phyloP scores from a whole-genome alignment of 306 rosid genomes.

The Sophora flavescens region DNA sequence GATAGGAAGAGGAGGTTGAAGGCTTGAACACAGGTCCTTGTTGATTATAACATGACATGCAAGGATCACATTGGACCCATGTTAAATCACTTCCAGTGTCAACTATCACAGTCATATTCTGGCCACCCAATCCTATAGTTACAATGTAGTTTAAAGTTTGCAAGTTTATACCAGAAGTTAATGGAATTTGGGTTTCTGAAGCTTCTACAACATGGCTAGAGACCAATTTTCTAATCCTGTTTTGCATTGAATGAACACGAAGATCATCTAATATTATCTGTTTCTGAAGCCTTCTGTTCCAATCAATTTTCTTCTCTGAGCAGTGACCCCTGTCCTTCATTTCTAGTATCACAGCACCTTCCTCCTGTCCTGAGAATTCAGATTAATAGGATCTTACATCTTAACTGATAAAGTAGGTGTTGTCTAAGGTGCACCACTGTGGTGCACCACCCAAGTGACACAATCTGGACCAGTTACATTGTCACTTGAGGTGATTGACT shows the following conservation, averaged over 20 bases:
- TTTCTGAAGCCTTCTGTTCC: constrained; percentile 53
- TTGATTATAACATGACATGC: constrained; percentile 77
- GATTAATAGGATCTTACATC: constrained; percentile 27
- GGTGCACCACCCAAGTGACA: too few relatives aligned
- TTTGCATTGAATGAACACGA: constrained; percentile 62
- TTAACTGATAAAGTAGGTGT: constrained; percentile 24
- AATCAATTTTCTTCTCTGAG: constrained; percentile 54
- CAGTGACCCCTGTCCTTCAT: constrained; percentile 75
- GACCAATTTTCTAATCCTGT: constrained; percentile 43
- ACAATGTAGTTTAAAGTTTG: constrained; percentile 82
- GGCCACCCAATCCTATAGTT: constrained; percentile 63
- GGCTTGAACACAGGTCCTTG: constrained; percentile 78
- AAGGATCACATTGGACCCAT: constrained; percentile 90
- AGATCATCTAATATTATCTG: constrained; percentile 58
- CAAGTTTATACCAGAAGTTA: constrained; percentile 68
- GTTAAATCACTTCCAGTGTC: constrained; percentile 95
- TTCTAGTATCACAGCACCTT: constrained; percentile 73
- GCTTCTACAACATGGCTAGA: constrained; percentile 37
- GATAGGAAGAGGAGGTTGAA: constrained; percentile 65
- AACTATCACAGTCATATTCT: constrained; percentile 73
- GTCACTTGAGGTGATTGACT: too few relatives aligned
- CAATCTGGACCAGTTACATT: too few relatives aligned
- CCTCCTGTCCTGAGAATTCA: constrained; percentile 60
- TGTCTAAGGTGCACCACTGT: too few relatives aligned
- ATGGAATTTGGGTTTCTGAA: constrained; percentile 71